Base-by-base conservation (phyloP, 371 early-diverging fungal genomes). In the Nosema muscidifuracis region DNA sequence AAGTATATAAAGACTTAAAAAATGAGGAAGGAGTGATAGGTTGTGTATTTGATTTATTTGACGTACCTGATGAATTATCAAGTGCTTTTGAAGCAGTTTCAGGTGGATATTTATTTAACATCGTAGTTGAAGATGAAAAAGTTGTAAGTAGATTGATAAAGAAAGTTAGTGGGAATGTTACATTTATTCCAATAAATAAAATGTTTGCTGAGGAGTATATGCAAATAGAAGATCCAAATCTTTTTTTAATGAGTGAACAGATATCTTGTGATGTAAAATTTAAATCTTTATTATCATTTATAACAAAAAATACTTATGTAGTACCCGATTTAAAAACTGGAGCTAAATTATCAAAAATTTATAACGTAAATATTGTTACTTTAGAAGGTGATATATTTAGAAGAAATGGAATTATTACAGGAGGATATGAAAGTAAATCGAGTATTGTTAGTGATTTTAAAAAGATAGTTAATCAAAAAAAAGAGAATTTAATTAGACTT, bases 121-220 rank as follows among this genome's bases (percentile, higher is more conserved):
- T 99, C 15, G 95, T 97, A 13, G 96, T 97, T 0, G 92, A 95
- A 76, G 89, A 87, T 2, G 94, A 94, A 70, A 87, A 86, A 2
- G 91, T 92, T 1, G 96, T 95, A 0, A 85, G 89, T 0, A 75
- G 74, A 13, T 75, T 96, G 4, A 76, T 96, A 40, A 83, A 95
- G 84, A 87, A 86, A 70, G 43, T 24, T 12, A 47, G 20, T n/a
- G 94, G 94, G 4, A 87, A 95, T 4, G 87, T 94, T 47, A 96
- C 96, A 0, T 92, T 97, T 79, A 92, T 97, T 86, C 96, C 97
- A 0, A 83, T 97, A 43, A 94, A 71, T 68, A 68, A 65, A 51
- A 63, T 77, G 0, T 44, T 55, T 38, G 9, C 22, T 24, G 34
- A 63, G 34, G 51, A 36, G 13, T 24, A 28, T 0, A 55, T 53